These are phyloP conservation scores for Solanum arcanum DNA, from an alignment of 257 asterid genomes.

Conservation along the genomic window DNA sequence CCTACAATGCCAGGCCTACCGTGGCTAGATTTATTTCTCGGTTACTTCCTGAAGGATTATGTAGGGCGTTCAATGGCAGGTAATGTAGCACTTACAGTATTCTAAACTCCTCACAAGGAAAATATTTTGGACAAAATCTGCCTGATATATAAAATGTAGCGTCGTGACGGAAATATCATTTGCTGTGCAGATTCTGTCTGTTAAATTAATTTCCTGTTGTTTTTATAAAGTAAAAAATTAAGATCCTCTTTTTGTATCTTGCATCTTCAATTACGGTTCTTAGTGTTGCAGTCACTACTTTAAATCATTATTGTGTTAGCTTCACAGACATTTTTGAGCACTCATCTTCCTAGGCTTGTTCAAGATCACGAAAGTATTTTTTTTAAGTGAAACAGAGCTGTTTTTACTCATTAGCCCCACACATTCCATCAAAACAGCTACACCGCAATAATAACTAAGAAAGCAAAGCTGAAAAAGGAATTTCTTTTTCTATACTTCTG, in stretches of 20 bases:
- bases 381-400: not conserved
- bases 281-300: not conserved
- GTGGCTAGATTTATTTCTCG: constrained; percentile 75
- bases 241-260: not conserved
- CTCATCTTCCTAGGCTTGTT: not conserved
- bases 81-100: constrained; percentile 5
- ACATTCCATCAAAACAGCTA: not conserved
- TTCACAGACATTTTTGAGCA: not conserved
- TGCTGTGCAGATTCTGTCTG: not conserved
- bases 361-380: not conserved
- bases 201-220: not conserved
- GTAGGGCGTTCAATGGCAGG: constrained; percentile 95
- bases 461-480: not conserved
- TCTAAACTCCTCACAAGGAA: not conserved
- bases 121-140: not conserved
- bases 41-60: constrained; percentile 71
- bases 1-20: constrained; percentile 93
- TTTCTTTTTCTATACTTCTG: not conserved
- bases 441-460: not conserved
- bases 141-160: not conserved
- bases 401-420: not conserved
- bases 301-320: not conserved
- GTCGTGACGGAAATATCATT: not conserved
- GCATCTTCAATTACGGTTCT: not conserved
- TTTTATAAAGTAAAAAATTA: not conserved